Evolutionary conservation across 345 rosid species (phyloP).

Genomic region (Mallotus nudiflorus): DNA sequence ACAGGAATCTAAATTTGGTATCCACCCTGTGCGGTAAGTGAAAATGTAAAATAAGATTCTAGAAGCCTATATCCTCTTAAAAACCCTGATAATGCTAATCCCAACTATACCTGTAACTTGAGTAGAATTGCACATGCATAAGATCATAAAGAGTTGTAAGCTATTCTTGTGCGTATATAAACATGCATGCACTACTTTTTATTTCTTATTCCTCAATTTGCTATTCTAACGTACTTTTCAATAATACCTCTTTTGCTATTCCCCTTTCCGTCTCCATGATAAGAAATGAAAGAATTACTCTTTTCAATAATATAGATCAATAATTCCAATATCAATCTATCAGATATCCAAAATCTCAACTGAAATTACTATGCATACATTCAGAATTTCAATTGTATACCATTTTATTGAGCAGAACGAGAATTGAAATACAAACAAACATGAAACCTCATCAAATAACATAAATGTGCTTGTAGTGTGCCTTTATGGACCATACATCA

Average conservation of each 20-base stretch:
- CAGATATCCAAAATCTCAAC: background rate
- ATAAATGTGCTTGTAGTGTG: too few relatives aligned
- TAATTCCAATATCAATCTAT: background rate
- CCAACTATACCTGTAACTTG: background rate
- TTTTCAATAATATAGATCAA: background rate
- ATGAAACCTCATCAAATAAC: too few relatives aligned
- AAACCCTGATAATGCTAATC: background rate
- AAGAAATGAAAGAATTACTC: background rate
- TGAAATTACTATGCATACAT: background rate
- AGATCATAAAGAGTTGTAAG: background rate
- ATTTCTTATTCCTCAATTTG: background rate
- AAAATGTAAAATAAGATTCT: background rate
- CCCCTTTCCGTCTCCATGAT: background rate
- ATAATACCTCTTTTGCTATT: background rate
- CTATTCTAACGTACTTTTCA: background rate
- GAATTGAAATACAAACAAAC: too few relatives aligned
- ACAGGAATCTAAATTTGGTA: background rate
- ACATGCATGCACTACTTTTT: background rate
- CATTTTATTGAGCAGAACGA: background rate
- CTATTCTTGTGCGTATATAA: background rate
- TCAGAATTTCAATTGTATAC: background rate
- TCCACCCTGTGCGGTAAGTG: background rate
- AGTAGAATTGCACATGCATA: background rate
- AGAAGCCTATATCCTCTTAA: background rate
- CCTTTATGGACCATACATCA: too few relatives aligned